Evolutionary conservation across 2,329 filamentous ascomycete genomes (phyloP), one percentile per base, ranked within the genome.

Genomic region (Ophiostoma perfectum): DNA sequence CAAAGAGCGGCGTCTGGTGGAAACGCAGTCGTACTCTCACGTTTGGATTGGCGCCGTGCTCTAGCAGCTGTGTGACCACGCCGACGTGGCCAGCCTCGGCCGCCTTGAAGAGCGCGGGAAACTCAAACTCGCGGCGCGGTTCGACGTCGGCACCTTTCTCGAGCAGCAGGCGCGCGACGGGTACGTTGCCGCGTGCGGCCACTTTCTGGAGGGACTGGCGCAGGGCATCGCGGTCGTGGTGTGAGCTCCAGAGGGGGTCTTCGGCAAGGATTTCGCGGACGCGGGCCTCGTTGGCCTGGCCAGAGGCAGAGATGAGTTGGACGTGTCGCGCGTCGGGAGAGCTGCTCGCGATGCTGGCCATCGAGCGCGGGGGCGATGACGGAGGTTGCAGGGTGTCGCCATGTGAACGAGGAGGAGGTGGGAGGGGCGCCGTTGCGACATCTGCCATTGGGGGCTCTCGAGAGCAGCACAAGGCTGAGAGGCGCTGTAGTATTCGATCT

Each of bases 141-240:
- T 80, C 76, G 38, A 77, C 68, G 72, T 78, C 78, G 64, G 78
- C 78, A 68, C 78, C 78, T 62, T 77, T 72, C 8, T 77, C 73
- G 66, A 81, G 76, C 16, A 81, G 75, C 39, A 80, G 74, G 12
- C 75, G 75, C 14, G 78, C 73, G 55, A 80, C 72, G 12, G 74
- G 70, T 55, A 79, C 73, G 47, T 76, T 76, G 60, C 77, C 78
- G 45, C 78, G 78, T 5, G 74, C 75, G 0, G 76, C 77, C 8
- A 75, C 76, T 69, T 78, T 79, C 68, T 79, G 78, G 55, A 80
- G 74, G 0, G 77, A 71, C 70, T 78, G 77, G 66, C 78, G 77
- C 36, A 80, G 72, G 4, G 78, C 76, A 68, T 78, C 76, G 68
- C 74, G 75, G 70, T 79, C 78, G 60, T 73, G 73, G 1, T 68